These are phyloP conservation scores for Trametes polyzona DNA, from an alignment of 1,284 basidiomycete species.

Conservation along the genomic window DNA sequence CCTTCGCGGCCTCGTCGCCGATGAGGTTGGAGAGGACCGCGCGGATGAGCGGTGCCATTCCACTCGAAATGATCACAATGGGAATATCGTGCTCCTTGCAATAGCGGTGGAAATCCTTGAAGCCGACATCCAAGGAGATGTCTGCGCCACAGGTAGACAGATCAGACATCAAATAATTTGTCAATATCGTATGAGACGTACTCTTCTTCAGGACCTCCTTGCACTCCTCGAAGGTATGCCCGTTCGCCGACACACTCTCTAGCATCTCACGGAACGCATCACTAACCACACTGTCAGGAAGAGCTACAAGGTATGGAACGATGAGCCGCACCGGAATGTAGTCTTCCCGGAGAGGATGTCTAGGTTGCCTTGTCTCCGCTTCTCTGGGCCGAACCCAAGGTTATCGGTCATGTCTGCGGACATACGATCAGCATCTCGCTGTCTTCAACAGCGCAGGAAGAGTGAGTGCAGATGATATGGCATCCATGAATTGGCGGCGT, in stretches of 20 bases:
- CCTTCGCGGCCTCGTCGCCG: slow-evolving; percentile 70
- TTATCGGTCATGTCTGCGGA: slow-evolving; percentile 76
- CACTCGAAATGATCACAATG: slow-evolving; percentile 91
- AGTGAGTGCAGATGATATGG: no score
- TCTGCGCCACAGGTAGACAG: slow-evolving; percentile 49
- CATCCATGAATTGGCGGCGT: no score
- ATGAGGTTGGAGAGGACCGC: slow-evolving; percentile 83
- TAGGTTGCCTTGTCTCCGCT: slow-evolving; percentile 72
- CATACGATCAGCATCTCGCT: background rate
- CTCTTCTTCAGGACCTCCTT: slow-evolving; percentile 65
- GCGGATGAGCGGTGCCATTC: slow-evolving; percentile 91
- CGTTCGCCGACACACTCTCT: slow-evolving; percentile 66
- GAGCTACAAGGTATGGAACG: background rate
- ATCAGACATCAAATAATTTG: background rate
- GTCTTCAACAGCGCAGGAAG: background rate
- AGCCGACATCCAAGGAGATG: slow-evolving; percentile 86
- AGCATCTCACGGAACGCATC: slow-evolving; percentile 85
- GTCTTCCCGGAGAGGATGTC: slow-evolving; percentile 66
- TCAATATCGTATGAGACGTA: slow-evolving; percentile 9
- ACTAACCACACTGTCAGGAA: no score
- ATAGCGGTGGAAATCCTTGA: slow-evolving; percentile 84
- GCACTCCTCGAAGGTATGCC: slow-evolving; percentile 80
- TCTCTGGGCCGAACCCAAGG: slow-evolving; percentile 72
- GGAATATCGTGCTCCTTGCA: slow-evolving; percentile 80
- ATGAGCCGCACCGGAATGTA: background rate